These are phyloP conservation scores for Melanogaster broomeanus DNA, from an alignment of 768 basidiomycete genomes.

Conservation along the genomic window DNA sequence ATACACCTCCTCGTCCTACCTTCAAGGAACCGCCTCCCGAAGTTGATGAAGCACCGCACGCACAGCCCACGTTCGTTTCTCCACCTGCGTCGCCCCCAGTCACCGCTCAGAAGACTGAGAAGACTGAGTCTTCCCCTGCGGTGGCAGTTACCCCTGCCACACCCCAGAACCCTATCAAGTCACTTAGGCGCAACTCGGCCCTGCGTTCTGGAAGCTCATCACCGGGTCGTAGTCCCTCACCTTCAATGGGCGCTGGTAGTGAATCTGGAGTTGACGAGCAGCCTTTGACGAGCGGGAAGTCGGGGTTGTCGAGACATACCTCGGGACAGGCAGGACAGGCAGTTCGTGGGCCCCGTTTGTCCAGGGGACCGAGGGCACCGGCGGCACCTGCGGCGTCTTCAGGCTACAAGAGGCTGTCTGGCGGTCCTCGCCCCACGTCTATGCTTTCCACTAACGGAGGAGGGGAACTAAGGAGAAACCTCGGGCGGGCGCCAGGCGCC, in stretches of 20 bases:
- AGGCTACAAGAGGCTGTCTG: constrained; percentile 48
- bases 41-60: constrained; percentile 39
- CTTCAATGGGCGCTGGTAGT: constrained; percentile 29
- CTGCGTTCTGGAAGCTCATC: constrained; percentile 37
- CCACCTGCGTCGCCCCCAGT: constrained; percentile 21
- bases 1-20: constrained; percentile 39
- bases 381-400: constrained; percentile 41
- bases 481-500: constrained; percentile 47
- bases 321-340: constrained; percentile 42
- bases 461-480: constrained; percentile 35
- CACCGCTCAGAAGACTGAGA: constrained; percentile 27
- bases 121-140: constrained; percentile 27
- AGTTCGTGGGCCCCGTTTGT: constrained; percentile 51
- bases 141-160: constrained; percentile 46
- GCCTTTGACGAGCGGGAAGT: constrained; percentile 32
- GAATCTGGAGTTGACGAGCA: constrained; percentile 34
- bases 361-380: constrained; percentile 48
- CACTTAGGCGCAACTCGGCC: constrained; percentile 35
- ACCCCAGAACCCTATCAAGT: constrained; percentile 54
- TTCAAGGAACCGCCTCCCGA: constrained; percentile 71
- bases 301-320: constrained; percentile 47
- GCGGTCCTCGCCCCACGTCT: constrained; percentile 22
- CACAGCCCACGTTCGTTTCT: constrained; percentile 18
- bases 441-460: constrained; percentile 12
- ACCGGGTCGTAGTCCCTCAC: constrained; percentile 47